These are phyloP conservation scores for Lathyrus aphaca DNA, from an alignment of 306 rosid genomes.

Conservation along the genomic window DNA sequence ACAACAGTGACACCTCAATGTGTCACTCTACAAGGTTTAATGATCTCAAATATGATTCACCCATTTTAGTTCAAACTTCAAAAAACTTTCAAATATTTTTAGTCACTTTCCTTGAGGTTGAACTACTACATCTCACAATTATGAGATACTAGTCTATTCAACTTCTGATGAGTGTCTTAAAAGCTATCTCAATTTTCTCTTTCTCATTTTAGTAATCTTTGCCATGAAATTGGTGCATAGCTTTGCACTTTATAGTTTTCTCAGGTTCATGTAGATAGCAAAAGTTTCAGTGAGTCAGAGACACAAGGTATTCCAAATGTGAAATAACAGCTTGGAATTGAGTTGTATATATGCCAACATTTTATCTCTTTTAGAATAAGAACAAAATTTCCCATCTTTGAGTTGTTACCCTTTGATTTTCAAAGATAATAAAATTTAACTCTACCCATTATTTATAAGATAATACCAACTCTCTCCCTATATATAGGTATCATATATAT, in stretches of 20 bases:
- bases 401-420: not conserved
- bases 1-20: conserved; percentile 59
- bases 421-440: not conserved
- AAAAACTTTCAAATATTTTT: conserved; percentile 39
- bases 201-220: conserved; percentile 34
- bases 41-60: conserved; percentile 46
- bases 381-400: conserved; percentile 20
- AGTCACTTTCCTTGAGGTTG: conserved; percentile 52
- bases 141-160: conserved; percentile 39
- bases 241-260: conserved; percentile 39
- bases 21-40: conserved; percentile 45
- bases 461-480: not conserved
- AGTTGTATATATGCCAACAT: conserved; percentile 26
- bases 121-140: conserved; percentile 46
- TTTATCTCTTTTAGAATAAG: conserved; percentile 26
- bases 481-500: too few species aligned
- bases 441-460: not conserved
- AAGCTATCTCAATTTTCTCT: conserved; percentile 33
- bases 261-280: conserved; percentile 49
- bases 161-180: conserved; percentile 37
- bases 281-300: conserved; percentile 51
- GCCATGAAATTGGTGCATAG: conserved; percentile 44
- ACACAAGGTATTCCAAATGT: conserved; percentile 27
- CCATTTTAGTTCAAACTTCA: conserved; percentile 34
- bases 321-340: conserved; percentile 42